Conservation (phyloP, 192 early-diverging fungal genomes). For the Diversispora eburnea region DNA sequence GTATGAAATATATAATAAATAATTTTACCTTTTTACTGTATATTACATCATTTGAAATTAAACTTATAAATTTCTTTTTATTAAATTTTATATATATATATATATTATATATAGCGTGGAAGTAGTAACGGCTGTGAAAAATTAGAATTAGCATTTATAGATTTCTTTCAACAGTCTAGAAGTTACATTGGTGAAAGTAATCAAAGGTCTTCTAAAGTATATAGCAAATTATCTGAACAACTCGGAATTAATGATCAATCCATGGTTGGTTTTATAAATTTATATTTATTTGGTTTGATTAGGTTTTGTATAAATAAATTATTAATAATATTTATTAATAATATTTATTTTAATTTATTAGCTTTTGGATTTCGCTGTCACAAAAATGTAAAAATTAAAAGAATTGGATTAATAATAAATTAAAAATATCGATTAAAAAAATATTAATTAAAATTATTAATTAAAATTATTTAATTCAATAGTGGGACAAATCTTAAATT, state of each 20-base stretch:
- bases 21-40: too few species aligned
- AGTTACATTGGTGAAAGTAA: constrained; percentile 76
- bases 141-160: constrained; percentile 77
- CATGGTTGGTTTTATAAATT: constrained; percentile 17
- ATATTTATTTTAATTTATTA: constrained; percentile 4
- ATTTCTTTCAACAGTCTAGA: constrained; percentile 73
- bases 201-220: constrained; percentile 61
- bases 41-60: too few species aligned
- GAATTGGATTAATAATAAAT: too few species aligned
- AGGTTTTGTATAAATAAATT: too few species aligned
- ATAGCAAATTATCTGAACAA: constrained; percentile 55
- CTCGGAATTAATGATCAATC: constrained; percentile 67
- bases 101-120: constrained; percentile 37
- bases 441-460: constrained; percentile 9
- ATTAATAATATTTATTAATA: neutral
- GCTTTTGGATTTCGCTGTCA: constrained; percentile 61
- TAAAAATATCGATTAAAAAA: neutral
- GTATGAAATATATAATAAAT: constrained; percentile 20
- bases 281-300: neutral
- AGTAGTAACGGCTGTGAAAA: constrained; percentile 53
- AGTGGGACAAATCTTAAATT: constrained; percentile 61
- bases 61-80: too few species aligned
- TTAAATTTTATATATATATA: neutral
- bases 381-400: constrained; percentile 51
- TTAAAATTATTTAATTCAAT: constrained; percentile 37